Conservation (phyloP, 2,329 filamentous ascomycete species). For the Grosmannia penicillata region DNA sequence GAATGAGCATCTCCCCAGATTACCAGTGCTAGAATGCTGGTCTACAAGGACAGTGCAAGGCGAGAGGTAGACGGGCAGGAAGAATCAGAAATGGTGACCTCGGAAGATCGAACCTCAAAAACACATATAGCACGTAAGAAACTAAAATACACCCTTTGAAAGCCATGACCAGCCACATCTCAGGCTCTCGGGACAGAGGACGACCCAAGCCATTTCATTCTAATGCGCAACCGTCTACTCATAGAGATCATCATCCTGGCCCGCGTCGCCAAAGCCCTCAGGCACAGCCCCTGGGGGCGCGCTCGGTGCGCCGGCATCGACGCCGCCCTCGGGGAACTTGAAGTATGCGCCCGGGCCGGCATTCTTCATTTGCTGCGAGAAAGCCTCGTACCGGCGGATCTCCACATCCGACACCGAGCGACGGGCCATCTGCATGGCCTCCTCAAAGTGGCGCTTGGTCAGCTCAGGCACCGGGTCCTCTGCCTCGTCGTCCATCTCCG, state of each 20-base stretch:
- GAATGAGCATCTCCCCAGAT: too few species aligned
- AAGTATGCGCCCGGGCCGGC: slow-evolving; percentile 91
- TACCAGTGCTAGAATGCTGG: too few species aligned
- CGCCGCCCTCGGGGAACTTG: slow-evolving; percentile 74
- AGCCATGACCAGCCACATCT: neutral
- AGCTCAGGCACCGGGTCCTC: slow-evolving; percentile 94
- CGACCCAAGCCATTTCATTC: neutral
- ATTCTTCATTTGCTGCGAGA: slow-evolving; percentile 98
- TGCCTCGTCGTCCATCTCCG: slow-evolving; percentile 68
- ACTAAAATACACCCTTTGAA: slow-evolving; percentile 5
- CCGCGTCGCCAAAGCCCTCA: slow-evolving; percentile 61
- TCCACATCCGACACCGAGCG: slow-evolving; percentile 92
- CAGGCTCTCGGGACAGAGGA: neutral
- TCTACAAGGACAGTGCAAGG: too few species aligned
- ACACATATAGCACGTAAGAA: neutral
- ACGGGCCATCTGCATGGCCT: slow-evolving; percentile 91
- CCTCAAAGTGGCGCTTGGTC: slow-evolving; percentile 93
- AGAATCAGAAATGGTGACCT: too few species aligned
- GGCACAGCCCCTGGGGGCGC: slow-evolving; percentile 18
- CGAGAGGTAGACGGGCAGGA: too few species aligned
- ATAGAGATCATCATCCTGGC: slow-evolving; percentile 94
- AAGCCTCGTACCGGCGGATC: slow-evolving; percentile 95
- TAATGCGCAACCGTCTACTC: slow-evolving; percentile 67
- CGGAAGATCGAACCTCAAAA: neutral
- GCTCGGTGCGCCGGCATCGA: slow-evolving; percentile 54